Base-by-base conservation (phyloP, 2,329 filamentous ascomycete genomes). In the Geosmithia flava region DNA sequence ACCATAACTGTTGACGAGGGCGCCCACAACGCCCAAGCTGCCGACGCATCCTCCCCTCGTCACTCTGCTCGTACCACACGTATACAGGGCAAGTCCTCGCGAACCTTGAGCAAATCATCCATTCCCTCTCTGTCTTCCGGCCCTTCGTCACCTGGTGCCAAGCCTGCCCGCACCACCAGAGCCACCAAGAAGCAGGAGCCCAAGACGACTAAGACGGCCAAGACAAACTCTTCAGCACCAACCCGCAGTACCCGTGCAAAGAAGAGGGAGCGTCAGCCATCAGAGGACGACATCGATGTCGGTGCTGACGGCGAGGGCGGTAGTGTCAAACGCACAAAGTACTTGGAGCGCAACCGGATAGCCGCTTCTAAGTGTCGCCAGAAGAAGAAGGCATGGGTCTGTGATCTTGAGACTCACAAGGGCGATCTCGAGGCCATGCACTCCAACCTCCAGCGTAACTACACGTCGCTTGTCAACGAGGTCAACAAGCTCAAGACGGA, bases 341-440 rank as follows among this genome's bases (percentile, higher is more conserved):
- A 80, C 54, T 70, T 87, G 0, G 80, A 85, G 62, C 76, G 83
- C 51, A 89, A 89, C 60, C 74, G 84, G 10, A 67, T 84, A 2
- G 84, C 85, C 0, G 84, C 85, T 1, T 83, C 80, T 59, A 87
- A 87, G 58, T 88, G 83, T 57, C 76, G 84, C 3, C 76, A 83
- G 56, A 86, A 85, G 62, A 77, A 76, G 56, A 79, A 77, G 61
- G 63, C 69, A 54, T 76, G 70, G 67, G 68, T 74, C 20, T 62
- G 62, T 13, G 67, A 70, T n/a, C 57, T 78, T 20, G 71, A 78
- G 50, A 67, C 70, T 47, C 66, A 63, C 6, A 70, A 69, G 48
- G 53, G 59, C 10, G 63, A 58, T 0, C 54, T 78, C 43, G 74
- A 78, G 56, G 56, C 53, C 6, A 63, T 68, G 41, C 65, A 77